Conservation (phyloP, 208 protist genomes). For the Wallacemonas sp. region DNA sequence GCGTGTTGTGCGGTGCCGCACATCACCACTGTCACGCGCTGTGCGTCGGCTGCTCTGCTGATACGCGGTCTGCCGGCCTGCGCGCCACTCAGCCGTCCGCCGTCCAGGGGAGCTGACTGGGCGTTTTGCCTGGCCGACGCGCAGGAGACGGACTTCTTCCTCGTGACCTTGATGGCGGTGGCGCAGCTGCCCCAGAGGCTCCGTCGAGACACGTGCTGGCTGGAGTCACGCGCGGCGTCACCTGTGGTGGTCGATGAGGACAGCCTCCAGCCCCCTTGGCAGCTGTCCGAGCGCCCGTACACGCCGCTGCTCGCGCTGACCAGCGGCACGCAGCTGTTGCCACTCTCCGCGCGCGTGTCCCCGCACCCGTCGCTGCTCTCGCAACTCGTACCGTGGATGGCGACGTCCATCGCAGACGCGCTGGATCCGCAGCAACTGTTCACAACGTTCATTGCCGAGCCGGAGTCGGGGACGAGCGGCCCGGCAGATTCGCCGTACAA, state of each 20-base stretch:
- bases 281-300: background rate
- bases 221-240: background rate
- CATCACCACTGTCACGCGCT: constrained; percentile 3
- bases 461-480: no score
- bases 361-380: background rate
- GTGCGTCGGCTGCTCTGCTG: background rate
- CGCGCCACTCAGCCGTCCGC: background rate
- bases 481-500: no score
- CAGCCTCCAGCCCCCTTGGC: background rate
- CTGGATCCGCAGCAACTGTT: background rate
- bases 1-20: background rate
- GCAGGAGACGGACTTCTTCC: constrained; percentile 9
- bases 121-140: background rate
- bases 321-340: background rate
- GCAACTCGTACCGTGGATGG: background rate
- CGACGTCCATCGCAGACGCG: background rate
- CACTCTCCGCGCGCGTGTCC: background rate
- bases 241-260: background rate
- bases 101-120: background rate
- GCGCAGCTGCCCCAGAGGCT: background rate
- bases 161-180: background rate
- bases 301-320: background rate
- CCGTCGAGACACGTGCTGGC: background rate
- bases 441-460: background rate
- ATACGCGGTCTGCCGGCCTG: background rate